Base-by-base conservation (phyloP, 768 basidiomycete species). In the Pholiota microspora region DNA sequence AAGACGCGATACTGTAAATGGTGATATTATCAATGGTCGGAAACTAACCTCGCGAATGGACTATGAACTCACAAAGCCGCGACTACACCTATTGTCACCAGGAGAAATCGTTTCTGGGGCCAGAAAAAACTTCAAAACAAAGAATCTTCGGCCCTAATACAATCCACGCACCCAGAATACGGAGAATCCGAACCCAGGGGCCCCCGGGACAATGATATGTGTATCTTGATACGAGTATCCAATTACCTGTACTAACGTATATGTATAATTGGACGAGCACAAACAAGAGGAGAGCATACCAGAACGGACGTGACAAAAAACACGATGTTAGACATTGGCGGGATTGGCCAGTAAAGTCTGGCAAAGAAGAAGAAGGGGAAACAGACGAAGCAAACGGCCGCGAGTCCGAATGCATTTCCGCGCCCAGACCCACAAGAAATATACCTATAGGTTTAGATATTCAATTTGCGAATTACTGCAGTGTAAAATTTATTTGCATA, bases 211-310 rank as follows among this genome's bases (percentile, higher is more conserved):
- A 2, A 62, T 21, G 29, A 83, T 68, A 59, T 82, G 77, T 0
- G 73, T 68, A 66, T 87, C 82, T 66, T 85, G 79, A 69, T 86
- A 89, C 8, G 87, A 90, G 66, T 85, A 90, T 2, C 88, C 89
- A 36, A 89, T 63, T 0, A 90, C 79, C 88, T 88, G 49, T 4
- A n/a, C n/a, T n/a, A n/a, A n/a, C n/a, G n/a, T n/a, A n/a, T n/a
- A n/a, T n/a, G n/a, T n/a, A n/a, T n/a, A n/a, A n/a, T n/a, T n/a
- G n/a, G n/a, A n/a, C n/a, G n/a, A n/a, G n/a, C n/a, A n/a, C n/a
- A 15, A 42, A 7, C 3, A 46, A 10, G 9, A 28, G 6, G 7
- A 6, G 24, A 40, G n/a, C 25, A 24, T 54, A 88, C 88, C 71
- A 90, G 65, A 24, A 74, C 73, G 10, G 74, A 61, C 1, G 88